A percentile compares a stretch with the other conserved stretches of the same genome.
Evolutionary conservation across 805 yeast species (phyloP).

Genomic region (Teunomyces lycoperdinae): DNA sequence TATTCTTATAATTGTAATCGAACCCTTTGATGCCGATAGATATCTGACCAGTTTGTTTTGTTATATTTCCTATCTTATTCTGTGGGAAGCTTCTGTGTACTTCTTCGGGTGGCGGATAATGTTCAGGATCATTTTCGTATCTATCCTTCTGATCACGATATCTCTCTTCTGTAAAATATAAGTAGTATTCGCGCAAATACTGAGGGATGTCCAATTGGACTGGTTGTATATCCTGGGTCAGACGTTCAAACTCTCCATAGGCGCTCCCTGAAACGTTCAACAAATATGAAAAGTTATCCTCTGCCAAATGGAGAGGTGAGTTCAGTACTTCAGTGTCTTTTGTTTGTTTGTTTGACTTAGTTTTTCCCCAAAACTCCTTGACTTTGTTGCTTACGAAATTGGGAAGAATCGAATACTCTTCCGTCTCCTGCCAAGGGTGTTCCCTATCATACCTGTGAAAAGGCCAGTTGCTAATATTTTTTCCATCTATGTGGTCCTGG

Average conservation of each 20-base stretch:
- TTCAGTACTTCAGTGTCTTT: slow-evolving; percentile 15
- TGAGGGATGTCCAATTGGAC: slow-evolving; percentile 24
- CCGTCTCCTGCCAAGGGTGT: slow-evolving; percentile 43
- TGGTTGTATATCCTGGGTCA: slow-evolving; percentile 11
- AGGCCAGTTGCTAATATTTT: slow-evolving; percentile 56
- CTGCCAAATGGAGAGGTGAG: slow-evolving; percentile 9
- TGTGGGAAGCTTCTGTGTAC: slow-evolving; percentile 3
- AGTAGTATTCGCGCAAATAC: slow-evolving; percentile 29
- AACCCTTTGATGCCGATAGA: slow-evolving; percentile 19
- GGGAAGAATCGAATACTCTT: slow-evolving; percentile 59
- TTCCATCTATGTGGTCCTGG: slow-evolving; percentile 48
- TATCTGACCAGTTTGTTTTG: slow-evolving; percentile 25
- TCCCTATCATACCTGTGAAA: slow-evolving; percentile 44
- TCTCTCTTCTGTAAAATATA: slow-evolving; percentile 20
- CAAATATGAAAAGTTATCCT: slow-evolving; percentile 22
- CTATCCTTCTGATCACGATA: slow-evolving; percentile 24
- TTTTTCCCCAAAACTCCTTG: slow-evolving; percentile 48
- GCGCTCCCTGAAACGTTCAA: slow-evolving; percentile 35
- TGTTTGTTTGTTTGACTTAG: slow-evolving; percentile 5
- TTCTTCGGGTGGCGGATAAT: slow-evolving; percentile 15
- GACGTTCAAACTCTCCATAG: slow-evolving; percentile 29
- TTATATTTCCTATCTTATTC: slow-evolving; percentile 26
- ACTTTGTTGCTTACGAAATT: slow-evolving; percentile 50
- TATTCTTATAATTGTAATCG: slow-evolving; percentile 22
- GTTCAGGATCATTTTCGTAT: slow-evolving; percentile 27